Conservation (phyloP, 371 early-diverging fungal genomes). For the Mucor piriformis region DNA sequence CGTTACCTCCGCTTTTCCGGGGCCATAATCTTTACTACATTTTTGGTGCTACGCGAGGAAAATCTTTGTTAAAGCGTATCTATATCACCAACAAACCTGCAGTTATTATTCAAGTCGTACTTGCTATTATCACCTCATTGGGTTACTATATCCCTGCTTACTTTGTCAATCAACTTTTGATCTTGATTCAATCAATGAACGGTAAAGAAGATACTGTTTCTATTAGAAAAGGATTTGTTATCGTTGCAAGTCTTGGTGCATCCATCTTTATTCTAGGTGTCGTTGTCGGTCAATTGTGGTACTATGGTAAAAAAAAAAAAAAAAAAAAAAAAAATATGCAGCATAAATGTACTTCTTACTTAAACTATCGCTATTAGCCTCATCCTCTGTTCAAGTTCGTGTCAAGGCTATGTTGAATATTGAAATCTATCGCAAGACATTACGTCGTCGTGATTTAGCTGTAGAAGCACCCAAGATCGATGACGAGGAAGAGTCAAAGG, state of each 20-base stretch:
- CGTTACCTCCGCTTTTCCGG: conserved; percentile 34
- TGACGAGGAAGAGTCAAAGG: conserved; percentile 16
- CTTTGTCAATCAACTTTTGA: conserved; percentile 41
- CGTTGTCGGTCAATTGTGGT: conserved; percentile 52
- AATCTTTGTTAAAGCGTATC: conserved; percentile 32
- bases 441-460: conserved; percentile 39
- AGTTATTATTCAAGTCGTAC: conserved; percentile 27
- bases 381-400: conserved; percentile 46
- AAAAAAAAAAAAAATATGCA: too few relatives aligned
- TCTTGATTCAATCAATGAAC: conserved; percentile 36
- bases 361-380: conserved; percentile 12
- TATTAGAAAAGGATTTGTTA: conserved; percentile 36
- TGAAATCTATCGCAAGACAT: conserved; percentile 63
- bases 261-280: conserved; percentile 44
- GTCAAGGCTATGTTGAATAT: conserved; percentile 56
- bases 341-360: not conserved
- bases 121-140: conserved; percentile 29
- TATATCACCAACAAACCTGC: conserved; percentile 27
- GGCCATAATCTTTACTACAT: conserved; percentile 38
- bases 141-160: conserved; percentile 43
- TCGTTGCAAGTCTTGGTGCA: conserved; percentile 46
- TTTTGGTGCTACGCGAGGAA: conserved; percentile 31
- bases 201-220: conserved; percentile 13
- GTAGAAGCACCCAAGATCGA: conserved; percentile 39
- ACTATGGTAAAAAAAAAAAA: conserved; percentile 39